Evolutionary conservation across 2,329 filamentous ascomycete species (phyloP), one percentile per base, ranked within the genome.

Genomic region (Xylariaceae sp.): DNA sequence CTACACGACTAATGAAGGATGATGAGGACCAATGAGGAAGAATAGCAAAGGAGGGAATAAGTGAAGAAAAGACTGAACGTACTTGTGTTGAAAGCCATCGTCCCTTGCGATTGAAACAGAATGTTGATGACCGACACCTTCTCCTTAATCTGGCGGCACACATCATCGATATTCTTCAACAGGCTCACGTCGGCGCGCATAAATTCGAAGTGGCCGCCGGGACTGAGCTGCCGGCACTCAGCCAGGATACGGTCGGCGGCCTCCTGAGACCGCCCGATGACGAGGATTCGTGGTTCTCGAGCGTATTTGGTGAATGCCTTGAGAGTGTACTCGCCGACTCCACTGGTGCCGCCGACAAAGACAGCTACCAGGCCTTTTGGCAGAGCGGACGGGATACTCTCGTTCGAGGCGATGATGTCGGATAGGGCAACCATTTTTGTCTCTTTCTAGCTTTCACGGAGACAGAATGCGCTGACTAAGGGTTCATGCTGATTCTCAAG

Each of bases 91-190:
- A 48, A 52, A 24, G 47, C 47, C 58, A 61, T 54, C 16, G 33
- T 58, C 24, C 60, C 60, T 44, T 49, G 52, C 3, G 51, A 57
- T 5, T 47, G 17, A 39, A 85, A 82, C 0, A 87, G 69, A 3
- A 85, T 67, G 65, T 87, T 84, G 56, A 87, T 75, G 23, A 75
- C 75, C 33, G 72, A 69, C 65, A 86, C 83, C 58, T 78, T 79
- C 26, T 69, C 65, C 56, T 71, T 73, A 54, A 87, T 82, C 48
- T 83, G 75, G 6, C 72, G 69, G 66, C 81, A 84, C 2, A 78
- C 74, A 6, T 74, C 68, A 61, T 84, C 81, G 2, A 83, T 80
- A 21, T 75, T 76, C 14, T 66, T 68, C n/a, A 84, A 64, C 33
- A 82, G 69, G 26, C 75, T 75, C 3, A 80, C 70, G 58, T 84